Conservation (phyloP, 2,329 filamentous ascomycete genomes). For the Stenocarpella maydis region DNA sequence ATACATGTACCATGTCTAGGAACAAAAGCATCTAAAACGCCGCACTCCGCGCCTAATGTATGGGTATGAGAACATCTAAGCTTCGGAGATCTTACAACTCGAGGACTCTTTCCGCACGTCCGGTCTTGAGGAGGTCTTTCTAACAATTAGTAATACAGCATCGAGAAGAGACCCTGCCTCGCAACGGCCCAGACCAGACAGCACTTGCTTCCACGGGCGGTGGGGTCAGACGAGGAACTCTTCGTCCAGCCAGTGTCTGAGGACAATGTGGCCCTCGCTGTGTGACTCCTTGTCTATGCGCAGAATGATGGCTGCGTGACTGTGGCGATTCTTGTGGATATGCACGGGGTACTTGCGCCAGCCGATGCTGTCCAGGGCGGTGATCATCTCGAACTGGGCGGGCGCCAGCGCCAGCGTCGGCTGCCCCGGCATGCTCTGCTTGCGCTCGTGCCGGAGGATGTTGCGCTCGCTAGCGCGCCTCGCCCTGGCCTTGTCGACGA, state of each 20-base stretch:
- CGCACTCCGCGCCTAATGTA: constrained; percentile 20
- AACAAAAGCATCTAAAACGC: constrained; percentile 5
- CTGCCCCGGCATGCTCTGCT: constrained; percentile 52
- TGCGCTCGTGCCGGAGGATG: constrained; percentile 52
- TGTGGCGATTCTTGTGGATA: constrained; percentile 81
- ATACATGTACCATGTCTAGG: constrained; percentile 1
- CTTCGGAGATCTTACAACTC: constrained; percentile 8
- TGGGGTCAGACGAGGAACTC: constrained; percentile 70
- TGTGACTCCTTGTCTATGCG: constrained; percentile 73
- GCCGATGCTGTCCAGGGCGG: constrained; percentile 72
- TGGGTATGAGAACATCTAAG: constrained; percentile 20
- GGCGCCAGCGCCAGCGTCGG: constrained; percentile 81
- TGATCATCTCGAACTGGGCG: constrained; percentile 86
- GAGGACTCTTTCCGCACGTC: background rate
- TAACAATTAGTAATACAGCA: background rate
- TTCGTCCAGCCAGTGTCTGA: constrained; percentile 81
- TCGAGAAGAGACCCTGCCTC: background rate
- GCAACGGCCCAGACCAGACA: background rate
- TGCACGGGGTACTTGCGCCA: constrained; percentile 75
- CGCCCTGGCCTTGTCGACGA: constrained; percentile 39
- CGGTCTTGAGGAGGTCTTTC: background rate
- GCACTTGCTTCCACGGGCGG: background rate
- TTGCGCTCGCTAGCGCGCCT: constrained; percentile 43
- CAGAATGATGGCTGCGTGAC: constrained; percentile 90
- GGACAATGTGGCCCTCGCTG: constrained; percentile 78